Percentiles rank a stretch among this genome's conserved stretches.
These are phyloP conservation scores for Ceratocystiopsis brevicomis DNA, from an alignment of 2,329 filamentous ascomycete genomes.

Conservation along the genomic window DNA sequence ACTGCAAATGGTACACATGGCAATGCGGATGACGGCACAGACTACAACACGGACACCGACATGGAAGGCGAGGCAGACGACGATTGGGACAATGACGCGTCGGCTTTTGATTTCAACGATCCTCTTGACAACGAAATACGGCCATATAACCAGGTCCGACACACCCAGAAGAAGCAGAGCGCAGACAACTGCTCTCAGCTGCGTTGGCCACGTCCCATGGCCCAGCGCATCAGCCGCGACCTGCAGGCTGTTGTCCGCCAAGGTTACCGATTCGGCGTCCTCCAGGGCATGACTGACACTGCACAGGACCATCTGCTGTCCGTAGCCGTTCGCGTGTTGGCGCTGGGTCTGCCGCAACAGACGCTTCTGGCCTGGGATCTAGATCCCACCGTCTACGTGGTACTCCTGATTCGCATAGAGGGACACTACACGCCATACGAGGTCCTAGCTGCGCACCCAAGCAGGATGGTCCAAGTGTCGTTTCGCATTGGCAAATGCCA, in stretches of 20 bases:
- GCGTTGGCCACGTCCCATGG: too few species aligned
- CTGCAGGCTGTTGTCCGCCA: slow-evolving; percentile 39
- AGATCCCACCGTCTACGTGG: slow-evolving; percentile 44
- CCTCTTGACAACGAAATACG: too few species aligned
- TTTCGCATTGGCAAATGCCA: slow-evolving; percentile 53
- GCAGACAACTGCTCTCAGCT: too few species aligned
- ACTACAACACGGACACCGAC: background rate
- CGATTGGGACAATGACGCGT: background rate
- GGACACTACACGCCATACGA: slow-evolving; percentile 41
- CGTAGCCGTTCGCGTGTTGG: slow-evolving; percentile 48
- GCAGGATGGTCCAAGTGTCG: slow-evolving; percentile 15
- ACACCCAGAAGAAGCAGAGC: too few species aligned
- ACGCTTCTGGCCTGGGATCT: slow-evolving; percentile 63
- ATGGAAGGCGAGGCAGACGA: background rate
- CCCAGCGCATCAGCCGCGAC: slow-evolving; percentile 31
- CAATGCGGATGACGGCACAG: too few species aligned
- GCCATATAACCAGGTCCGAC: too few species aligned
- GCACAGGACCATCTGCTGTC: slow-evolving; percentile 33
- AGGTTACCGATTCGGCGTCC: slow-evolving; percentile 51
- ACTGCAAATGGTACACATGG: too few species aligned
- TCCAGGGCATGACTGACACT: slow-evolving; percentile 26
- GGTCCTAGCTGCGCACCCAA: slow-evolving; percentile 20
- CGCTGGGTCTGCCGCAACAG: slow-evolving; percentile 55
- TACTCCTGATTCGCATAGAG: slow-evolving; percentile 50
- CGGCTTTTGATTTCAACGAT: too few species aligned